A percentile compares a stretch with the other conserved stretches of the same genome.
phyloP scores from a whole-genome alignment of 352 stramenopile genomes.

The Phytophthora cryptogea region DNA sequence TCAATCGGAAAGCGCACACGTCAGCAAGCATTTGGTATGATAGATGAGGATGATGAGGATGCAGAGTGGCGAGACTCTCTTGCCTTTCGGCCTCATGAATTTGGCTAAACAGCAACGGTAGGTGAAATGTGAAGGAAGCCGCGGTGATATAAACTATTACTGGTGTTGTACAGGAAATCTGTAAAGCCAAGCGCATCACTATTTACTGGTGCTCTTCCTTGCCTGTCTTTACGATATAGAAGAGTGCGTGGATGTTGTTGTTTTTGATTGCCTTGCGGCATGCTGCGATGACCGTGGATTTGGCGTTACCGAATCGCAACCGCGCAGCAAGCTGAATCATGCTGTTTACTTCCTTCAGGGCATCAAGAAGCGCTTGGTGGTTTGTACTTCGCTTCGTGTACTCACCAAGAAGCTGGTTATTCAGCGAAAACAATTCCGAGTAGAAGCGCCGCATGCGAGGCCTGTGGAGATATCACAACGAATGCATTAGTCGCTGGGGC shows the following conservation, averaged over 20 bases:
- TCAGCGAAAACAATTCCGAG: conserved; percentile 91
- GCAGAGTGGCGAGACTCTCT: conserved; percentile 38
- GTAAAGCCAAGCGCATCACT: neutral
- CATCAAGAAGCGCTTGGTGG: conserved; percentile 88
- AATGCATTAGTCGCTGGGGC: conserved; percentile 4
- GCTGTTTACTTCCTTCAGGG: conserved; percentile 92
- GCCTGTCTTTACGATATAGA: conserved; percentile 87
- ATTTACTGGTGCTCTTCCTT: conserved; percentile 78
- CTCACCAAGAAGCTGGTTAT: conserved; percentile 91
- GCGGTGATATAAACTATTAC: conserved; percentile 12
- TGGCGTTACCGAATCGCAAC: conserved; percentile 85
- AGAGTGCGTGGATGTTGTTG: conserved; percentile 88
- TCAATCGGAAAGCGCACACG: conserved; percentile 33
- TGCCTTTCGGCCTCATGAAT: conserved; percentile 27
- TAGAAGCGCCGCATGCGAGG: conserved; percentile 86
- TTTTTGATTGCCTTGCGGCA: conserved; percentile 91
- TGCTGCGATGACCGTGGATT: conserved; percentile 81
- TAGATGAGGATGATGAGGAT: conserved; percentile 41
- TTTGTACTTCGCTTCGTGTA: conserved; percentile 94
- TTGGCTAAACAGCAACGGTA: conserved; percentile 13
- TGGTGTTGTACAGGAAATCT: conserved; percentile 3
- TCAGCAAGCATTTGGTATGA: conserved; percentile 31
- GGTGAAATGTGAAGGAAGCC: neutral
- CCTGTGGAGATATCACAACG: conserved; percentile 31
- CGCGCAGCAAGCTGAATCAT: conserved; percentile 92